Evolutionary conservation across 2,329 filamentous ascomycete species (phyloP), one percentile per base, ranked within the genome.

Genomic region (Byssoonygena ceratinophila): DNA sequence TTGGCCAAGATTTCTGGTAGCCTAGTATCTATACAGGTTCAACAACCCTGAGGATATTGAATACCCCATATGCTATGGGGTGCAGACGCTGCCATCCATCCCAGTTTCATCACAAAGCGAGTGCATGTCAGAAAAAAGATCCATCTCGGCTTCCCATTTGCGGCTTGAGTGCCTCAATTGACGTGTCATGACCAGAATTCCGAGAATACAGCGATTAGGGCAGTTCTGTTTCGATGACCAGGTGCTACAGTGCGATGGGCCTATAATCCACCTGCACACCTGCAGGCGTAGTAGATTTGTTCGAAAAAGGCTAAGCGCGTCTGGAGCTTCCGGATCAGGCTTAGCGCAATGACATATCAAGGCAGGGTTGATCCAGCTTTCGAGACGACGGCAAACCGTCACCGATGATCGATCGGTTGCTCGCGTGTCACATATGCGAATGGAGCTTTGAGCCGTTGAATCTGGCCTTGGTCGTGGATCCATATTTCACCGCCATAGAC

Each of bases 281-380:
- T n/a, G n/a, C n/a, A n/a, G n/a, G n/a, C n/a, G 47, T 22, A 7
- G 40, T 25, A 7, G 27, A 37, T 37, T 20, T 5, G 29, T 22
- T 27, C 29, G 36, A 37, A 36, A 22, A 44, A 25, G 20, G 49
- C 41, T 37, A 45, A 23, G 31, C 49, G 40, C 49, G 49, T 51
- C 31, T 51, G 29, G 39, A 45, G 23, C 40, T 51, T 25, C 49
- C 31, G 31, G 22, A 51, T 14, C n/a, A 20, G 40, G 40, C 22
- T 44, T 51, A 51, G 49, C 39, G 25, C 20, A 16, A 43, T 50
- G 25, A 50, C 46, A 41, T 40, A 29, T n/a, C 34, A 29, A 20
- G 14, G 6, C 37, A 18, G 32, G 14, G 29, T 36, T 47, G 20
- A 27, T 27, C 14, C 37, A 37, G 32, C 20, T 25, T 46, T n/a